Conservation (phyloP, 192 early-diverging fungal species). For the Lobulomyces angularis region DNA sequence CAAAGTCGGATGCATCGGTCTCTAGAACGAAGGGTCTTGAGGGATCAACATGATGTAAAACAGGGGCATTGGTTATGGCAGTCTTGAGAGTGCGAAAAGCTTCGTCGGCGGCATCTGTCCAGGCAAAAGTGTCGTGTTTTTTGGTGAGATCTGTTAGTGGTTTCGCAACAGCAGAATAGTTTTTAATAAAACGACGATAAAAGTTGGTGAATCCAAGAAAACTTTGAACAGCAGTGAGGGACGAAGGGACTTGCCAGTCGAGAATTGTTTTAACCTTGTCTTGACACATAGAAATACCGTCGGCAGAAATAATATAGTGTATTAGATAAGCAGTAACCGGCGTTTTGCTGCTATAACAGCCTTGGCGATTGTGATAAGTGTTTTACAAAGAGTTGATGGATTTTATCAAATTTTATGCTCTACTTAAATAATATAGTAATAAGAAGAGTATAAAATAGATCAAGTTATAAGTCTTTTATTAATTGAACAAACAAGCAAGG, state of each 20-base stretch:
- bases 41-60: conserved; percentile 16
- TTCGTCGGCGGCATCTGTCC: background rate
- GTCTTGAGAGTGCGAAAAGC: conserved; percentile 19
- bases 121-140: background rate
- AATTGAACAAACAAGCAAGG: too few species aligned
- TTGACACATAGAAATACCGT: conserved; percentile 18
- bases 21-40: conserved; percentile 13
- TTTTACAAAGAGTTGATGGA: too few species aligned
- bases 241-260: conserved; percentile 11
- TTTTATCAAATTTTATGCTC: too few species aligned
- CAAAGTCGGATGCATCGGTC: conserved; percentile 25
- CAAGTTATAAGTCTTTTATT: too few species aligned
- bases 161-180: conserved; percentile 8
- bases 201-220: conserved; percentile 21
- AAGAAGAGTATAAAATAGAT: too few species aligned
- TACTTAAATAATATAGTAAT: too few species aligned
- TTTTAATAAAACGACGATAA: conserved; percentile 16
- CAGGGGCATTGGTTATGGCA: conserved; percentile 13
- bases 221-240: conserved; percentile 5
- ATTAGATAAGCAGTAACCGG: too few species aligned
- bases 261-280: conserved; percentile 13
- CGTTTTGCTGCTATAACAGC: too few species aligned
- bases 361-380: too few species aligned
- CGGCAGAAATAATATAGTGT: conserved; percentile 18
- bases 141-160: conserved; percentile 15